These are phyloP conservation scores for Sclerotiophoma versabilis DNA, from an alignment of 2,329 filamentous ascomycete species.

Conservation along the genomic window DNA sequence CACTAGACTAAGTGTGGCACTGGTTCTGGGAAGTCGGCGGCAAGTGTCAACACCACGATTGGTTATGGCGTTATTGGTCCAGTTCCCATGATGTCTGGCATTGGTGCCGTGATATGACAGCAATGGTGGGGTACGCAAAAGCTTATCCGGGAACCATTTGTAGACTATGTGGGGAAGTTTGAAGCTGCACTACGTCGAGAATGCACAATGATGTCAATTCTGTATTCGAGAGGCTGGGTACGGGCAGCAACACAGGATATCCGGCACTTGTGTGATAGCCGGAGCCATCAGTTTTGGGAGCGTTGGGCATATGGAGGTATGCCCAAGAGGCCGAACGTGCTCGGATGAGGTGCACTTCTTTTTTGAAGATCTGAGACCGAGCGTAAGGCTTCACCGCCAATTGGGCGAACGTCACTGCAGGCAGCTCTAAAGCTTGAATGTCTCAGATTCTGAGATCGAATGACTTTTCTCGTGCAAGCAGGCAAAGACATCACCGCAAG, in stretches of 20 bases:
- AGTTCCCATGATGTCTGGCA: background rate
- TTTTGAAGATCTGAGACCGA: background rate
- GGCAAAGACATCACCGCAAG: background rate
- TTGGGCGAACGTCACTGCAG: conserved; percentile 1
- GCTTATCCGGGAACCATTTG: conserved; percentile 2
- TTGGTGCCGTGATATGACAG: conserved; percentile 8
- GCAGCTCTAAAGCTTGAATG: background rate
- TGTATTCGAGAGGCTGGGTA: background rate
- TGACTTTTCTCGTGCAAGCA: background rate
- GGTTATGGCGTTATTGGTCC: background rate
- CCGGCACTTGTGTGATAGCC: conserved; percentile 3
- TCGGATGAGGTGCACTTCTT: background rate
- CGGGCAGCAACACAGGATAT: conserved; percentile 1
- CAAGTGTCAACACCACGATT: background rate
- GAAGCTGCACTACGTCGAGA: background rate
- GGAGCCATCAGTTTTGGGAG: background rate
- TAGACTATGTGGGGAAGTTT: conserved; percentile 13
- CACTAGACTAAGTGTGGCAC: no score
- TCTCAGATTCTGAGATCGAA: background rate
- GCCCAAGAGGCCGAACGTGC: background rate
- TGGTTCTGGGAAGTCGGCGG: background rate
- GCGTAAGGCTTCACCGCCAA: conserved; percentile 19
- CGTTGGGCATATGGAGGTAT: conserved; percentile 2
- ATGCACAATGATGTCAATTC: conserved; percentile 20
- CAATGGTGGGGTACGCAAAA: conserved; percentile 1